Conservation (phyloP, 148 eudicot species). For the Silene latifolia region DNA sequence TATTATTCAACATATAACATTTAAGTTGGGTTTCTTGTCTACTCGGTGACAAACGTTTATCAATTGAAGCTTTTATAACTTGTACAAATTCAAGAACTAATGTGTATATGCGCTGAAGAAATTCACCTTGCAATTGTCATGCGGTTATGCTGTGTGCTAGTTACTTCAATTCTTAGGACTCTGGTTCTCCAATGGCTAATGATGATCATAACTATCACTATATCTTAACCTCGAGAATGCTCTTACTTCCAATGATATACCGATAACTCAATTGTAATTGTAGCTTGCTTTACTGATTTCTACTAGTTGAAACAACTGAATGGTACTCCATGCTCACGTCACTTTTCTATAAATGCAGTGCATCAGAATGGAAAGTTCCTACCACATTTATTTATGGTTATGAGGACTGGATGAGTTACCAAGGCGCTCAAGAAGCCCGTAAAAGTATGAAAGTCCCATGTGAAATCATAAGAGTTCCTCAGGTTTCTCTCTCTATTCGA, state of each 20-base stretch:
- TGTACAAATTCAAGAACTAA: not conserved
- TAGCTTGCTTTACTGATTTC: not conserved
- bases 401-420: constrained; percentile 90
- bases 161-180: not conserved
- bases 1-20: not conserved
- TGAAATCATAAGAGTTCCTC: constrained; percentile 86
- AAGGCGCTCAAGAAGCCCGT: constrained; percentile 87
- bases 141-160: not conserved
- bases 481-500: constrained; percentile 41
- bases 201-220: not conserved
- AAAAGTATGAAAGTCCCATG: constrained; percentile 86
- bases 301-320: not conserved
- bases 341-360: constrained; percentile 44
- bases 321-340: not conserved
- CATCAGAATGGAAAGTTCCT: constrained; percentile 97
- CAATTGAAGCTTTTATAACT: not conserved
- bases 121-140: not conserved
- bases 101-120: not conserved
- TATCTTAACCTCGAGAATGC: too few species aligned
- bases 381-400: constrained; percentile 83
- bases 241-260: too few species aligned
- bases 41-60: not conserved
- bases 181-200: not conserved
- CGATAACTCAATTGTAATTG: not conserved
- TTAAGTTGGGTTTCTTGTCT: not conserved